Conservation (phyloP, 306 rosid species). For the Quercus alba region DNA sequence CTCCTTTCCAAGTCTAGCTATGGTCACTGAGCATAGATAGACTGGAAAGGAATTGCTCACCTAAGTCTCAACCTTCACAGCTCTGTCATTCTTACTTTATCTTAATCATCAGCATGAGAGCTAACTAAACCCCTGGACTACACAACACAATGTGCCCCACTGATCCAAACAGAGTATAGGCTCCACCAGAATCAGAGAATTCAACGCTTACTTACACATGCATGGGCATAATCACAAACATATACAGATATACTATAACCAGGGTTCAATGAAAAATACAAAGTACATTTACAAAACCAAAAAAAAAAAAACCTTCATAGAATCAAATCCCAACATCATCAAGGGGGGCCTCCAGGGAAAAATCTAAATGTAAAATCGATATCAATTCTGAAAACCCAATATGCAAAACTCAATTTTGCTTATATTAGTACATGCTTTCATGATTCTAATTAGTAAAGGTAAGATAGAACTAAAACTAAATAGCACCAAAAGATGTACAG, state of each 20-base stretch:
- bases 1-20: not conserved
- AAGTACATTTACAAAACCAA: not conserved
- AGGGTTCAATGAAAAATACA: not conserved
- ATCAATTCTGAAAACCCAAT: not conserved
- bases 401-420: not conserved
- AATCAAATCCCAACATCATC: not conserved
- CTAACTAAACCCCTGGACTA: not conserved
- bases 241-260: not conserved
- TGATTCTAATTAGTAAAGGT: not conserved
- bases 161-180: not conserved
- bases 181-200: not conserved
- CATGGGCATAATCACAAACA: not conserved
- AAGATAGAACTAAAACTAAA: not conserved
- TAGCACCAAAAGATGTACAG: not conserved
- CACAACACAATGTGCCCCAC: not conserved
- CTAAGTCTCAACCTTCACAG: not conserved
- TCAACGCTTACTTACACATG: not conserved
- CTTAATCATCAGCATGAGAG: not conserved
- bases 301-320: not conserved
- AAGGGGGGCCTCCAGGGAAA: not conserved
- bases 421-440: constrained; percentile 14
- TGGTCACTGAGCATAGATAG: not conserved
- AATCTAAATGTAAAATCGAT: not conserved
- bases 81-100: not conserved
- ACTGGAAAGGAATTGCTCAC: not conserved